Base-by-base conservation (phyloP, 768 basidiomycete genomes). In the Russula sp. region DNA sequence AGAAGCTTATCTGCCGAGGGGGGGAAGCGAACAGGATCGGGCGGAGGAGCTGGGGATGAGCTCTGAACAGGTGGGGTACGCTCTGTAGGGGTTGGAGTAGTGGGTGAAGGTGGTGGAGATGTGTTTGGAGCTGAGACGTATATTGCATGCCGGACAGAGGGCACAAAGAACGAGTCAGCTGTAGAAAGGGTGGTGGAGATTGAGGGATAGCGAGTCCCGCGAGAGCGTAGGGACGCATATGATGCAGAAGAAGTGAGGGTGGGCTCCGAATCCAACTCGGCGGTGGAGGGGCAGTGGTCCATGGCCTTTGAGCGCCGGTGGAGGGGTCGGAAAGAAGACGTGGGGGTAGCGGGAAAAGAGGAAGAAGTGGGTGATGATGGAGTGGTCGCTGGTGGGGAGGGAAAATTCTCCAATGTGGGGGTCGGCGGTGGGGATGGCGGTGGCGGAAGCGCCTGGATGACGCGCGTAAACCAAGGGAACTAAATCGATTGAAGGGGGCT, bases 151-250 rank as follows among this genome's bases (percentile, higher is more conserved):
- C 65, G 57, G n/a, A 49, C 47, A 20, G 62, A 65, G 18, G 57
- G 39, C 7, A 45, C 20, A 16, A 49, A 59, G 5, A 51, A 41
- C 11, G 62, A 63, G 8, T 63, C 62, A 47, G 42, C 56, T 3
- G 61, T 56, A 39, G 66, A 67, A 2, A 67, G 66, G 5, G 64
- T 67, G 32, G 66, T 67, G 6, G 66, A 67, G 14, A 67, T 62
- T n/a, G 66, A 67, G 32, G 66, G 66, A 57, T 60, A 65, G 18
- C 66, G 66, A 41, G 43, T 58, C 18, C 48, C 52, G 25, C 66
- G 66, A 49, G 58, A 60, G 34, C 66, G 66, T 20, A 67, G 25
- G 20, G 66, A 67, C 35, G 65, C 64, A 11, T 67, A 67, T 11
- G 66, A 67, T 20, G 66, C 66, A 34, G 64, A 67, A 18, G 64